phyloP scores from a whole-genome alignment of 2,329 filamentous ascomycete genomes.

The Colletotrichum cereale region DNA sequence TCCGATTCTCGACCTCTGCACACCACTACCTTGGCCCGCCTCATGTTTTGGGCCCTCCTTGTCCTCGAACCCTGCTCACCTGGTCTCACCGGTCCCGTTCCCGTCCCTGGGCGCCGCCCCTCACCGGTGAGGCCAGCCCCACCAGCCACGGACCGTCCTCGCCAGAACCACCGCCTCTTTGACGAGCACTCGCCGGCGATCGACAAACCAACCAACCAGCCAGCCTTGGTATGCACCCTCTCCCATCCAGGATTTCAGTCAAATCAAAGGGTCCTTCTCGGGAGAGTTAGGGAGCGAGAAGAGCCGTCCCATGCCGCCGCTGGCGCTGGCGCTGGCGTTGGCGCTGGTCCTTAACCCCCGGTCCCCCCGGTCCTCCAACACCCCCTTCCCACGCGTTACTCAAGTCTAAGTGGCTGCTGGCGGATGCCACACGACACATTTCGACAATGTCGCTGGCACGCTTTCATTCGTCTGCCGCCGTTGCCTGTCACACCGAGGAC shows the following conservation, averaged over 20 bases:
- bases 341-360: neutral
- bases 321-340: conserved; percentile 4
- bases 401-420: neutral
- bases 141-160: conserved; percentile 25
- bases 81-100: conserved; percentile 37
- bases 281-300: conserved; percentile 34
- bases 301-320: conserved; percentile 37
- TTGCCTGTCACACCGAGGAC: conserved; percentile 25
- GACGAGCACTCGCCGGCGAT: conserved; percentile 17
- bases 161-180: conserved; percentile 1
- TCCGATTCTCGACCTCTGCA: conserved; percentile 2
- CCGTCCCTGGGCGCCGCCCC: conserved; percentile 37
- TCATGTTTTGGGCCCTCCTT: neutral
- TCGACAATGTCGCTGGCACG: conserved; percentile 32
- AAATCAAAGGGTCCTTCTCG: conserved; percentile 8
- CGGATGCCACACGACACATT: conserved; percentile 12
- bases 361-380: neutral
- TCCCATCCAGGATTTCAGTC: neutral
- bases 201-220: neutral
- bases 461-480: conserved; percentile 19
- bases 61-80: conserved; percentile 24
- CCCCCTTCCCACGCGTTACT: neutral
- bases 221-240: neutral
- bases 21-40: neutral
- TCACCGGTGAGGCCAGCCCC: conserved; percentile 37